Evolutionary conservation across 2,329 filamentous ascomycete genomes (phyloP), one percentile per base, ranked within the genome.

Genomic region (Chaetomiaceae sp.): DNA sequence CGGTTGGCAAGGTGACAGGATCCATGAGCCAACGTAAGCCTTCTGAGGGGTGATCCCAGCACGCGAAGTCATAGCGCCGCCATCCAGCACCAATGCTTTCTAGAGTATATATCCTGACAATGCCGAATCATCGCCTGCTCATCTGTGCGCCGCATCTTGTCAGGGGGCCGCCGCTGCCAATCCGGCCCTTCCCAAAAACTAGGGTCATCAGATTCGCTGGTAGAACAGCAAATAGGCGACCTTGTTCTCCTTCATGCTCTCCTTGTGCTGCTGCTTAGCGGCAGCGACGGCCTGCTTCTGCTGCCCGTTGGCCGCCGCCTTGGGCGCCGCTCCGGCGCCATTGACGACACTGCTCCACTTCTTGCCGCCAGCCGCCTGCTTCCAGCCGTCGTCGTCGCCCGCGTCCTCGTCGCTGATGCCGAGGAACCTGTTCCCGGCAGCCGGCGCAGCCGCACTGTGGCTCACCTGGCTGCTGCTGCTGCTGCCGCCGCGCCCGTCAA

Each of bases 221-320:
- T 98, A 98, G 69, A 98, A 95, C 61, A 98, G 70, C 56, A 98
- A 80, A 68, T 98, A 98, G 4, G 93, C 93, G 48, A 96, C 91
- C 74, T 95, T 95, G 74, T 91, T 95, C 65, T 97, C 91, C 67
- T 88, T 88, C 62, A 86, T 77, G 55, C 69, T 78, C 58, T 82
- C 81, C 65, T 79, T 74, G 63, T 71, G 52, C 65, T 80, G 66
- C 68, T 79, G 74, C 60, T 73, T 41, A 42, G 51, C 47, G n/a
- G n/a, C n/a, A n/a, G n/a, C n/a, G n/a, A n/a, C n/a, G n/a, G n/a
- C n/a, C n/a, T n/a, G n/a, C n/a, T n/a, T n/a, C 70, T 79, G 75
- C 69, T 73, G 67, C 67, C 70, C 68, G 60, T 72, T 69, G 66
- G 54, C 69, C 67, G 54, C 69, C 67, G 26, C 71, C 38, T 66